These are phyloP conservation scores for Tetracentron sinense DNA, from an alignment of 164 flowering plant species.

Conservation along the genomic window DNA sequence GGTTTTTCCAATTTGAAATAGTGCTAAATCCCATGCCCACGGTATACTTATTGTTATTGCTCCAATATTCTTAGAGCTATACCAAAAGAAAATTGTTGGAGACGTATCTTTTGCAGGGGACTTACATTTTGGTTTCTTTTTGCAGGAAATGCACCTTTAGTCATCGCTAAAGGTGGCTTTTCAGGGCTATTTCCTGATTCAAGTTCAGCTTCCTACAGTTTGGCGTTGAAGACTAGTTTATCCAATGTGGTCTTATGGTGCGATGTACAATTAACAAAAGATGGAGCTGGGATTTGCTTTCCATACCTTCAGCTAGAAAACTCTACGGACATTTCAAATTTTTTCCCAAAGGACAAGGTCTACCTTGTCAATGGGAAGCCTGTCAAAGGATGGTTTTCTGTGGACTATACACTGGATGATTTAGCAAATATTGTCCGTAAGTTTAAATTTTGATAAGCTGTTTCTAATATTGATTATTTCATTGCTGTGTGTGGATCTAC, in stretches of 20 bases:
- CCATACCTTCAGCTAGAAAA: conserved; percentile 52
- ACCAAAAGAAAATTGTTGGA: no score
- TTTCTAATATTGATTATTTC: background rate
- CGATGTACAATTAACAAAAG: conserved; percentile 87
- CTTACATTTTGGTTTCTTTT: conserved; percentile 4
- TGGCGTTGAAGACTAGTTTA: conserved; percentile 23
- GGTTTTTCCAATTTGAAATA: no score
- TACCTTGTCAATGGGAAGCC: background rate
- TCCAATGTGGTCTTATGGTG: conserved; percentile 56
- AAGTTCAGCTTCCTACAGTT: conserved; percentile 28
- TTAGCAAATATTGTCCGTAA: background rate
- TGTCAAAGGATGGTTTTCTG: background rate
- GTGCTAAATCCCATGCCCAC: no score
- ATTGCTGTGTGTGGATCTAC: background rate
- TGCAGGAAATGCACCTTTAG: conserved; percentile 57
- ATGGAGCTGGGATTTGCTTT: conserved; percentile 68
- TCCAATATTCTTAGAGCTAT: no score
- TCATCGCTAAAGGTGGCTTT: conserved; percentile 54
- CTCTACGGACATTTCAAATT: conserved; percentile 25
- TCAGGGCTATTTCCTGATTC: conserved; percentile 52
- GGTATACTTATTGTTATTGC: no score
- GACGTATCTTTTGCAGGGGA: no score
- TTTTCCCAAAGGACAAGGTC: conserved; percentile 7
- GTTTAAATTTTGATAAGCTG: background rate
- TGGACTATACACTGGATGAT: background rate